Conservation (phyloP, 768 basidiomycete species). For the Jaapia argillacea region DNA sequence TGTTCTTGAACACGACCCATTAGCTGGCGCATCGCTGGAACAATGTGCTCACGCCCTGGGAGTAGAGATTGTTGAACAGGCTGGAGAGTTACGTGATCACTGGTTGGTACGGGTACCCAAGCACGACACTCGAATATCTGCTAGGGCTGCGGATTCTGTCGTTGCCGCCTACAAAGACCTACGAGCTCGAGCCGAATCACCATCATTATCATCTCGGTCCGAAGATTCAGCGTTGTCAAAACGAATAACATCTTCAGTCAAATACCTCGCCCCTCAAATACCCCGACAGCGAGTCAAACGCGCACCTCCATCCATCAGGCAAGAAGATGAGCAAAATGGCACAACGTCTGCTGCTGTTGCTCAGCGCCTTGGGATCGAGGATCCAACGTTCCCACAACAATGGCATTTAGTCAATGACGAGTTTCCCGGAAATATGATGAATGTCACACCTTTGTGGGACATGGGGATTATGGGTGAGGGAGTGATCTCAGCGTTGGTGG, state of each 20-base stretch:
- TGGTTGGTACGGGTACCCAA: conserved; percentile 72
- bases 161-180: conserved; percentile 38
- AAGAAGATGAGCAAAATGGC: conserved; percentile 16
- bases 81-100: conserved; percentile 70
- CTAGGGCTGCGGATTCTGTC: conserved; percentile 34
- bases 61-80: conserved; percentile 81
- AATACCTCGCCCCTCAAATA: conserved; percentile 48
- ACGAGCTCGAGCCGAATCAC: conserved; percentile 17
- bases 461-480: conserved; percentile 84
- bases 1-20: conserved; percentile 56
- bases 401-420: conserved; percentile 95
- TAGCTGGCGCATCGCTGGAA: conserved; percentile 39
- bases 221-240: conserved; percentile 27
- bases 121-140: conserved; percentile 17
- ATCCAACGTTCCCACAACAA: conserved; percentile 77
- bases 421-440: conserved; percentile 77
- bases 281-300: conserved; percentile 66
- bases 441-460: conserved; percentile 89
- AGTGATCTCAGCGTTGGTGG: conserved; percentile 80
- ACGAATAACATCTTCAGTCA: conserved; percentile 44
- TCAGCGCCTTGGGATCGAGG: conserved; percentile 54
- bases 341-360: conserved; percentile 39
- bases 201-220: conserved; percentile 29
- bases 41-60: conserved; percentile 54
- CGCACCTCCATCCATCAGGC: conserved; percentile 51